Evolutionary conservation across 75 land plant species (phyloP).

Genomic region (Larix kaempferi): DNA sequence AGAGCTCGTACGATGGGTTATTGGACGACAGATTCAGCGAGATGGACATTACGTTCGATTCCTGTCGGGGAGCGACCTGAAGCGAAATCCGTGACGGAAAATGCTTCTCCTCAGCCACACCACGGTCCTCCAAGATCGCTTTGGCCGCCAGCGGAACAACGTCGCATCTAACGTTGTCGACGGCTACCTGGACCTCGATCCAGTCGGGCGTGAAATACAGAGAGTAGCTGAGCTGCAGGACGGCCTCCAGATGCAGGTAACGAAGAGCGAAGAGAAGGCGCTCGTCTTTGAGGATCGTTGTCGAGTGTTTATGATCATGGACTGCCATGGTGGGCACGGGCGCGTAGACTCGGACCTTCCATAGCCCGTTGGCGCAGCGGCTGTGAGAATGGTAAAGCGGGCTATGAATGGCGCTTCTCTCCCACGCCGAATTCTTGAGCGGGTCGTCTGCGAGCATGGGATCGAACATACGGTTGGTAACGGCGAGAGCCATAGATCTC

Average conservation of each 20-base stretch:
- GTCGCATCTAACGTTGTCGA: slow-evolving; percentile 61
- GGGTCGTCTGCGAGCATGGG: background rate
- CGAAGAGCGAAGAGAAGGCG: slow-evolving; percentile 41
- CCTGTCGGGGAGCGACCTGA: slow-evolving; percentile 40
- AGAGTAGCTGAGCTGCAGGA: slow-evolving; percentile 49
- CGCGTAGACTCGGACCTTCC: slow-evolving; percentile 61
- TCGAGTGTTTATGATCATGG: slow-evolving; percentile 17
- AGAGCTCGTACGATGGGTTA: slow-evolving; percentile 45
- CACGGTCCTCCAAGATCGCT: slow-evolving; percentile 25
- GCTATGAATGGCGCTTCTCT: slow-evolving; percentile 13
- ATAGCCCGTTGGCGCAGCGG: slow-evolving; percentile 31
- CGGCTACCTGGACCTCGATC: slow-evolving; percentile 37
- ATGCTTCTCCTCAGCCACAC: slow-evolving; percentile 45
- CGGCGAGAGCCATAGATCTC: slow-evolving; percentile 43
- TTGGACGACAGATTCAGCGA: slow-evolving; percentile 58
- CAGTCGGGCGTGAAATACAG: slow-evolving; percentile 24
- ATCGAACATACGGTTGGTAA: slow-evolving; percentile 43
- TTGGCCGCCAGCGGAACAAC: slow-evolving; percentile 33
- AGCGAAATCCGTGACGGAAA: slow-evolving; percentile 59
- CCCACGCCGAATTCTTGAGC: background rate
- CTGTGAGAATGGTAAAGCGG: slow-evolving; percentile 40
- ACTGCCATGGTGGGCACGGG: slow-evolving; percentile 49
- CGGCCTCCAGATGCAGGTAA: slow-evolving; percentile 59
- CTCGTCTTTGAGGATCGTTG: slow-evolving; percentile 16
- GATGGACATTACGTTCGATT: slow-evolving; percentile 28